Percentiles rank a stretch among this genome's conserved stretches.
These are phyloP conservation scores for Cucurbita ficifolia DNA, from an alignment of 306 rosid species.

Conservation along the genomic window DNA sequence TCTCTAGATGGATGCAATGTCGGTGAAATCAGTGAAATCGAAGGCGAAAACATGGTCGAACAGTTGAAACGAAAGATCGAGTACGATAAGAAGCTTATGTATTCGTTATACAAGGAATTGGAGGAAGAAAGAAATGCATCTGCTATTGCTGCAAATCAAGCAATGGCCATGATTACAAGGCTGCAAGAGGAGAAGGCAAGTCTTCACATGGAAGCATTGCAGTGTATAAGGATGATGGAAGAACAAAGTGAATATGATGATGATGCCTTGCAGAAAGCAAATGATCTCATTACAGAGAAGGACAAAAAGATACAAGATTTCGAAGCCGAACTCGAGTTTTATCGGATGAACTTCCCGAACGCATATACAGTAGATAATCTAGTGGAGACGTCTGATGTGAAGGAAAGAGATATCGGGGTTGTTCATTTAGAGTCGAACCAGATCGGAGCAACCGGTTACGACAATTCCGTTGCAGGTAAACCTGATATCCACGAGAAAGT, in stretches of 20 bases:
- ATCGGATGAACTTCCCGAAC: constrained; percentile 30
- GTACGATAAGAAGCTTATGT: constrained; percentile 66
- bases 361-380: constrained; percentile 25
- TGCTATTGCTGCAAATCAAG: constrained; percentile 44
- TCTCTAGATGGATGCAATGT: constrained; percentile 70
- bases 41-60: constrained; percentile 36
- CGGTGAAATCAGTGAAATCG: constrained; percentile 37
- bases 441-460: constrained; percentile 12
- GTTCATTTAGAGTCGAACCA: constrained; percentile 33
- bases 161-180: constrained; percentile 66
- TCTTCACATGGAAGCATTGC: constrained; percentile 66
- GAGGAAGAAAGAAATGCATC: constrained; percentile 74
- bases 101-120: constrained; percentile 47
- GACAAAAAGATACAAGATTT: constrained; percentile 47
- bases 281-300: constrained; percentile 43
- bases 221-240: constrained; percentile 48
- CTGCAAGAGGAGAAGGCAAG: constrained; percentile 66
- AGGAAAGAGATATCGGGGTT: constrained; percentile 60
- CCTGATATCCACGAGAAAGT: constrained; percentile 15
- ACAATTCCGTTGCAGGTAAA: constrained; percentile 17
- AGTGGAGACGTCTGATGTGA: constrained; percentile 31
- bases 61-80: constrained; percentile 65
- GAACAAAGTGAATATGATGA: constrained; percentile 52
- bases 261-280: constrained; percentile 50
- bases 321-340: constrained; percentile 35